Base-by-base conservation (phyloP, 768 basidiomycete species). In the Russula ochroleuca region DNA sequence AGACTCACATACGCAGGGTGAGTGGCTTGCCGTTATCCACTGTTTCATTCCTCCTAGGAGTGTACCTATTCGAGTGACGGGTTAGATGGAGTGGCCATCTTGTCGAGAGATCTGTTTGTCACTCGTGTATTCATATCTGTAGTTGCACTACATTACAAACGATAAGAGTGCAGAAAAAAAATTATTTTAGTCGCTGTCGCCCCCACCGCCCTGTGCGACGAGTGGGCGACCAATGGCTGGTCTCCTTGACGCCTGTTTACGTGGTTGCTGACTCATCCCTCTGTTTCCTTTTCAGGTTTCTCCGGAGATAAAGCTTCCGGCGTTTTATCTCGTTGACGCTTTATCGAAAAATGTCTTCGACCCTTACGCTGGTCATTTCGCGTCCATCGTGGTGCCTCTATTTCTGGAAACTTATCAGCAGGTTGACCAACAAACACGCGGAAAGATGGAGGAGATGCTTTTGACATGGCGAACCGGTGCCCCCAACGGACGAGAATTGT, bases 401-500 rank as follows among this genome's bases (percentile, higher is more conserved):
- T 98, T 94, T 77, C 79, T 97, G 68, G 85, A 91, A 67, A 87
- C 94, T 33, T 98, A 98, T 75, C 80, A 83, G 51, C 81, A 85
- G 69, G 95, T 97, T 68, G 94, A 97, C 72, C 85, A 85, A 56
- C 76, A 75, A 47, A 96, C 92, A 28, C 86, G 90, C 65, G 84
- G 85, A 73, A 98, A 98, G 75, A 95, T 99, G 92, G 93, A 96
- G 72, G 97, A 99, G 75, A 94, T 99, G 87, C 83, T 98, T 15
- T 75, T 91, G 33, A 96, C 97, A 7, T 99, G 97, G 97, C 82
- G 94, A 45, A 88, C 85, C 25, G 94, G 92, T 17, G 87, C 89
- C 15, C 88, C 91, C 2, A 81, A 80, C 38, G 84, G 90, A 40
- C 84, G 84, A 57, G 91, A 95, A 71, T 79, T 99, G 1, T 99